Evolutionary conservation across 495 filamentous ascomycete species (phyloP).

Genomic region (Thermochaetoides thermophila): DNA sequence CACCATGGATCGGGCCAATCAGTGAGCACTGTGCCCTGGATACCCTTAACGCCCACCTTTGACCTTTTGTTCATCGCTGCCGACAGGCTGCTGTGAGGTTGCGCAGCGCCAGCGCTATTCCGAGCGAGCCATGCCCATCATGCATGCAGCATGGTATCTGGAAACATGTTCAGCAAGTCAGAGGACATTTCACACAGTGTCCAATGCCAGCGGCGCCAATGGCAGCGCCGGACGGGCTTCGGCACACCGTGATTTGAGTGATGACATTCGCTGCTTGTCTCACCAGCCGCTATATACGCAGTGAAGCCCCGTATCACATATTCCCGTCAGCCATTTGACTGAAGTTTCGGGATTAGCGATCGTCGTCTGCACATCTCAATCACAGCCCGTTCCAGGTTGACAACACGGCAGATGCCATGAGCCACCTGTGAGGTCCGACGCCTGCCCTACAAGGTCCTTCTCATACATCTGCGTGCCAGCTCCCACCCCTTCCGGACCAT

Average conservation of each 20-base stretch:
- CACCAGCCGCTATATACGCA: conserved; percentile 43
- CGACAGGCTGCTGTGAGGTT: conserved; percentile 5
- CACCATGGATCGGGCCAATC: conserved; percentile 14
- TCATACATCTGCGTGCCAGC: conserved; percentile 1
- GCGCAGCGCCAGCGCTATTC: conserved; percentile 16
- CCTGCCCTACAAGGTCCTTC: conserved; percentile 4
- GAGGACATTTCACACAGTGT: conserved; percentile 21
- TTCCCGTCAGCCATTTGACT: conserved; percentile 18
- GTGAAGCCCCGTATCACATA: conserved; percentile 10
- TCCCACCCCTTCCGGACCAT: neutral
- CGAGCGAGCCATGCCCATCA: conserved; percentile 12
- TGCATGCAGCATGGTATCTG: conserved; percentile 23
- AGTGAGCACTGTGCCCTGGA: no score
- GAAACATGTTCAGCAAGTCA: conserved; percentile 20
- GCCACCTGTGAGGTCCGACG: conserved; percentile 15
- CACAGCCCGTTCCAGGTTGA: conserved; percentile 30
- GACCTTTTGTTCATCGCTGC: conserved; percentile 10
- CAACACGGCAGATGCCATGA: conserved; percentile 21
- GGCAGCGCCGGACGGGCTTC: neutral
- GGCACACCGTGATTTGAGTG: neutral
- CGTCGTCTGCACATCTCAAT: conserved; percentile 25
- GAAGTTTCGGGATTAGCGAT: conserved; percentile 16
- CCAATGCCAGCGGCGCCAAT: conserved; percentile 15
- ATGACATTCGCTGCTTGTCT: conserved; percentile 19
- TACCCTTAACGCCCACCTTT: no score